Evolutionary conservation across 306 rosid species (phyloP), one percentile per base, ranked within the genome.

Genomic region (Carpinus fangiana): DNA sequence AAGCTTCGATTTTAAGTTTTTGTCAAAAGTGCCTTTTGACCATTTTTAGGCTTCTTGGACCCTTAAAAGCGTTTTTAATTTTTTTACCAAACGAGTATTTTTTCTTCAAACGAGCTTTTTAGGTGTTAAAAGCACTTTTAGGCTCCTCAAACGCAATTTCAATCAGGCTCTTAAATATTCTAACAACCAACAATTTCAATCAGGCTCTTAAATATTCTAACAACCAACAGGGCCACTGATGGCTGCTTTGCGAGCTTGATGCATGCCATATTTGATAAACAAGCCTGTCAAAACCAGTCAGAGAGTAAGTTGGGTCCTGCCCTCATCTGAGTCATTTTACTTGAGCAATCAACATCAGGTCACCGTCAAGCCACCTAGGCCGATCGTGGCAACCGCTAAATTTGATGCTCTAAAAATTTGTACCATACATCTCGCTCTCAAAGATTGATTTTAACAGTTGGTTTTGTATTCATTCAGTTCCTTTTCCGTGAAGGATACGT

Each of bases 391-490:
- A 7, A 7, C 18, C 1, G 8, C 69, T 14, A 62, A 6, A 7
- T 16, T 12, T 60, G 59, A 26, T 26, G 38, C 38, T 5, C 5
- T 31, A 21, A 62, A 62, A 6, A 6, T 28, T 31, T 13, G 45
- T 28, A 34, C 69, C 7, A 12, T 0, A 80, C 43, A 56, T 18
- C 18, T 46, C 55, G 4, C 21, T 34, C 56, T 56, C 68, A 28
- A 18, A 61, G 68, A 73, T 55, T 55, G 70, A 70, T 18, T 56
- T 21, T 26, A 50, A 50, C 28, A 3, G 20, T 20, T 46, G 14
- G 7, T 2, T 73, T 55, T 43, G 76, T 50, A 17, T 54, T 6
- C 20, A 80, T 71, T 50, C 61, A 78, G 23, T 72, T 68, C 45
- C 41, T 65, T 64, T 43, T 34, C 8, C 31, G 47, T 18, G 7